These are phyloP conservation scores for Fragilariopsis cylindrus DNA, from an alignment of 108 stramenopile species.

Conservation along the genomic window DNA sequence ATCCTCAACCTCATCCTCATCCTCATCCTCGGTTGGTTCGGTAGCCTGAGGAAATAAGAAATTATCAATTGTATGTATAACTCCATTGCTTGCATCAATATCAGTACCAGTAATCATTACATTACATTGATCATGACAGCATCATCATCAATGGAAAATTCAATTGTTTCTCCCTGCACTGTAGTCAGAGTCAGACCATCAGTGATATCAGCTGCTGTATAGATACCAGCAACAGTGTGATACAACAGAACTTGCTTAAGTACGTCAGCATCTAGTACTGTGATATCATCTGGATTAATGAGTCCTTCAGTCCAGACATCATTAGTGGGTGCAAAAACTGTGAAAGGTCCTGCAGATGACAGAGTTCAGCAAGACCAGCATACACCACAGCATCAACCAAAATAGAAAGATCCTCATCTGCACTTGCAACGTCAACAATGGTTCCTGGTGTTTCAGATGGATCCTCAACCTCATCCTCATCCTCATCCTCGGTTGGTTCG, in stretches of 20 bases:
- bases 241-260: slow-evolving; percentile 28
- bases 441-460: background rate
- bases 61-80: slow-evolving; percentile 47
- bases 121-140: slow-evolving; percentile 26
- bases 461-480: background rate
- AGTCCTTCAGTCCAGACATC: slow-evolving; percentile 37
- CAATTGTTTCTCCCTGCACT: slow-evolving; percentile 10
- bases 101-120: slow-evolving; percentile 36
- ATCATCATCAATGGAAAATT: slow-evolving; percentile 20
- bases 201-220: slow-evolving; percentile 1
- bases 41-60: slow-evolving; percentile 35
- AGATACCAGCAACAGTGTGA: slow-evolving; percentile 37
- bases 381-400: background rate
- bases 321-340: slow-evolving; percentile 57
- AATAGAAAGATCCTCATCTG: background rate
- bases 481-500: too few species aligned
- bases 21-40: background rate
- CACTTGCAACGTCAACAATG: slow-evolving; percentile 8
- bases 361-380: slow-evolving; percentile 31
- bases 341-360: slow-evolving; percentile 30
- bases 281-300: background rate
- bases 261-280: background rate
- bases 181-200: slow-evolving; percentile 17
- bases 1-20: background rate
- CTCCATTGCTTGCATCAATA: slow-evolving; percentile 42